Evolutionary conservation across 306 rosid species (phyloP), one percentile per base, ranked within the genome.

Genomic region (Inga oerstediana): DNA sequence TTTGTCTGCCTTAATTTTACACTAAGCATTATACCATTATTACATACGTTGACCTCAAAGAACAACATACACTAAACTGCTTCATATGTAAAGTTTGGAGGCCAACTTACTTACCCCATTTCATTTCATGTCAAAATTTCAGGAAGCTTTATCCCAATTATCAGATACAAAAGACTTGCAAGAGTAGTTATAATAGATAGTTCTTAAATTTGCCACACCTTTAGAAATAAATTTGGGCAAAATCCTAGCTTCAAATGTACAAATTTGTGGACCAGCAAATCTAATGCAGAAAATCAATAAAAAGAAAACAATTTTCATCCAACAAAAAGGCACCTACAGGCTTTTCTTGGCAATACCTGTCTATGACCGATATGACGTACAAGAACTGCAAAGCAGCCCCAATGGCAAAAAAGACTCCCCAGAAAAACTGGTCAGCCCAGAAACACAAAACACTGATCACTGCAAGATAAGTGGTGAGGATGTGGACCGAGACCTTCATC

Each of bases 401-500:
- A 83, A 91, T 85, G 13, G 97, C 92, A 83, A 94, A 96, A 56
- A 92, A 89, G 66, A 93, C 97, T 12, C 99, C 99, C 97, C 97
- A 96, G 84, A 96, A 94, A 82, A 94, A 88, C 84, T 90, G 94
- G 8, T 90, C 76, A 24, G 91, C 92, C 99, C 98, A 96, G 77
- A 96, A 96, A 81, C 92, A 94, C 87, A 94, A 88, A 84, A 96
- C 99, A 85, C 99, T 92, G 80, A 96, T 85, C 69, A 96, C 98
- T 72, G 98, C 97, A 78, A 94, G 99, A 82, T 92, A 96, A 8
- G 98, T 93, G 46, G 98, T 93, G 88, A 96, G 92, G 81, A 96
- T 91, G 86, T 96, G 99, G 45, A 94, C 99, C 19, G 97, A 86
- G 78, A 96, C 88, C 88, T 94, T 96, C 98, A 96, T 92, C 92